Evolutionary conservation across 2,329 filamentous ascomycete species (phyloP).

Genomic region (Aspergillus candidus): DNA sequence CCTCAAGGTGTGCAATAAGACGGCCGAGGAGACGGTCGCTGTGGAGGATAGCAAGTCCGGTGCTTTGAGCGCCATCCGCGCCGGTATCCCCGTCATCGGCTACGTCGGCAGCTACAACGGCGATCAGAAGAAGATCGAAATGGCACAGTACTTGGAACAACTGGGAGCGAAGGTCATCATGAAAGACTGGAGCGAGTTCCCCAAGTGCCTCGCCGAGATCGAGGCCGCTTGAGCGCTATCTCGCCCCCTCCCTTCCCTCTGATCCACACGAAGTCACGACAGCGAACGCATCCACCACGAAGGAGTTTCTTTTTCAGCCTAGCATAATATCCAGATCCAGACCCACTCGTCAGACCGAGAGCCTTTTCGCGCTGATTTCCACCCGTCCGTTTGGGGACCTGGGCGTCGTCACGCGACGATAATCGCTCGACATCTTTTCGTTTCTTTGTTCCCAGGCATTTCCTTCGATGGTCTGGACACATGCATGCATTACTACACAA

Average conservation of each 20-base stretch:
- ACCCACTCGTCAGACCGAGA: no score
- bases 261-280: slow-evolving; percentile 26
- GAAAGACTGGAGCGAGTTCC: slow-evolving; percentile 44
- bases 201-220: slow-evolving; percentile 37
- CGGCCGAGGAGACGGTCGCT: slow-evolving; percentile 65
- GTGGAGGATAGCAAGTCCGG: slow-evolving; percentile 88
- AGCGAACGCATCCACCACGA: slow-evolving; percentile 26
- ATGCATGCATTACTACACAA: no score
- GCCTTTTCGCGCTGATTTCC: no score
- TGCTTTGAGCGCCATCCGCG: slow-evolving; percentile 67
- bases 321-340: no score
- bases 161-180: slow-evolving; percentile 60
- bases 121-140: slow-evolving; percentile 56
- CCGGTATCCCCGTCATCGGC: slow-evolving; percentile 72
- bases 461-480: no score
- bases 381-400: no score
- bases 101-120: slow-evolving; percentile 74
- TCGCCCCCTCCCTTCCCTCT: slow-evolving; percentile 7
- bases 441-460: no score
- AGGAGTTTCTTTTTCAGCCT: slow-evolving; percentile 7
- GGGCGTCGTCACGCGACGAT: no score
- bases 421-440: no score
- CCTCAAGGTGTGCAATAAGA: slow-evolving; percentile 65
- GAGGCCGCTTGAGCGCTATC: slow-evolving; percentile 24
- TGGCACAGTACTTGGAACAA: slow-evolving; percentile 56